Conservation (phyloP, 768 basidiomycete genomes). For the Porphyrellus cyaneotinctus region DNA sequence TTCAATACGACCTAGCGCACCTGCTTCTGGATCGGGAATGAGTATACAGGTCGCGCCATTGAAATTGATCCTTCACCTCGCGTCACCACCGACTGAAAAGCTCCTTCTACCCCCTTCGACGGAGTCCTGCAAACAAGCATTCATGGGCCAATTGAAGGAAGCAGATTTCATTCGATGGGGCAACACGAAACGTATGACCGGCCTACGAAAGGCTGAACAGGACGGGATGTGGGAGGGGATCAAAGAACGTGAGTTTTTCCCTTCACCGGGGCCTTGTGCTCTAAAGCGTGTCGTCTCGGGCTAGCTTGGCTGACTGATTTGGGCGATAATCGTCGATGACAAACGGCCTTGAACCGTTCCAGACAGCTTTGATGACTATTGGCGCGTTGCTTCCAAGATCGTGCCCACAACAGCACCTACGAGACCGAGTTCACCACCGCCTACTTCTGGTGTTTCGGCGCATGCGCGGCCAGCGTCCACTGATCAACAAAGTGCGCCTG, state of each 20-base stretch:
- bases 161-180: conserved; percentile 98
- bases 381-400: conserved; percentile 90
- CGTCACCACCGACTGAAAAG: conserved; percentile 82
- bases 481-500: conserved; percentile 49
- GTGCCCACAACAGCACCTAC: conserved; percentile 72
- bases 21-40: conserved; percentile 38
- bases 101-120: conserved; percentile 74
- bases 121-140: conserved; percentile 89
- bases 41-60: conserved; percentile 50
- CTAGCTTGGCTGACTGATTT: conserved; percentile 23
- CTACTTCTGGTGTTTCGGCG: conserved; percentile 51
- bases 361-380: conserved; percentile 97
- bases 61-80: conserved; percentile 81
- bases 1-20: conserved; percentile 43
- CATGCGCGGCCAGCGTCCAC: conserved; percentile 63
- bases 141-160: conserved; percentile 95
- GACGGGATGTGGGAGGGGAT: conserved; percentile 98
- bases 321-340: conserved; percentile 13
- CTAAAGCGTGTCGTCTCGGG: conserved; percentile 7
- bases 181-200: conserved; percentile 90
- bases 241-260: conserved; percentile 72
- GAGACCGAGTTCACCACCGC: conserved; percentile 53
- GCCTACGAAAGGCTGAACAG: conserved; percentile 85
- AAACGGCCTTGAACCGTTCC: conserved; percentile 11
- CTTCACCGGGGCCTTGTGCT: conserved; percentile 19